Evolutionary conservation across 441 rosid species (phyloP).

Genomic region (Daphne laureola): DNA sequence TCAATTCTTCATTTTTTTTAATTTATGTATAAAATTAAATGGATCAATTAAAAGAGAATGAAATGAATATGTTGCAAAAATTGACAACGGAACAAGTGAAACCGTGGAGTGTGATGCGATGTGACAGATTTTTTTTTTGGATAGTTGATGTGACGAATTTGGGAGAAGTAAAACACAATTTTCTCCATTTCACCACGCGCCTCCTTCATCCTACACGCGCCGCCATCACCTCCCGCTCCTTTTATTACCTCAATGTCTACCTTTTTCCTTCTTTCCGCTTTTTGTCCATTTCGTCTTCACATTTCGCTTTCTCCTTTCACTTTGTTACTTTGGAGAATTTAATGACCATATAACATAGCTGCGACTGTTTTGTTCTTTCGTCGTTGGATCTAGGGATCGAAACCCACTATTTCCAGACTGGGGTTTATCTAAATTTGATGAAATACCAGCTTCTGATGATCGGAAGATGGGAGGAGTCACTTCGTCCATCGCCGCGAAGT

Average conservation of each 20-base stretch:
- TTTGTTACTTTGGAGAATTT: neutral
- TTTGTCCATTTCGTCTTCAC: neutral
- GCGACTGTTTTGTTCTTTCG: neutral
- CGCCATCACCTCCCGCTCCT: slow-evolving; percentile 4
- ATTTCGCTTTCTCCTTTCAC: slow-evolving; percentile 1
- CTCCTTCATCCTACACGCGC: neutral
- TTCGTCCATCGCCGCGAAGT: slow-evolving; percentile 71
- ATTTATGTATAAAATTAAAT: no score
- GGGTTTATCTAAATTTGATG: slow-evolving; percentile 24
- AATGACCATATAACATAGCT: neutral
- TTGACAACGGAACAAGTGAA: no score
- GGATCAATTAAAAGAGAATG: no score
- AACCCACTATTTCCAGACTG: neutral
- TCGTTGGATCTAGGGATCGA: slow-evolving; percentile 2
- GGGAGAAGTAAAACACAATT: no score
- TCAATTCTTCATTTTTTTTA: no score
- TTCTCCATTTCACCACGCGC: no score
- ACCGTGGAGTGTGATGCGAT: no score
- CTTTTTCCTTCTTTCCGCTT: neutral
- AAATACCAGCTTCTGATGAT: slow-evolving; percentile 33
- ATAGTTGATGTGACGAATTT: no score
- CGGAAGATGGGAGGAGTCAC: slow-evolving; percentile 64
- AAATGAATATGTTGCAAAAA: no score
- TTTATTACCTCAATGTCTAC: neutral
- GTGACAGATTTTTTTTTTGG: no score